Base-by-base conservation (phyloP, 2,329 filamentous ascomycete species). In the Xylariaceae sp. region DNA sequence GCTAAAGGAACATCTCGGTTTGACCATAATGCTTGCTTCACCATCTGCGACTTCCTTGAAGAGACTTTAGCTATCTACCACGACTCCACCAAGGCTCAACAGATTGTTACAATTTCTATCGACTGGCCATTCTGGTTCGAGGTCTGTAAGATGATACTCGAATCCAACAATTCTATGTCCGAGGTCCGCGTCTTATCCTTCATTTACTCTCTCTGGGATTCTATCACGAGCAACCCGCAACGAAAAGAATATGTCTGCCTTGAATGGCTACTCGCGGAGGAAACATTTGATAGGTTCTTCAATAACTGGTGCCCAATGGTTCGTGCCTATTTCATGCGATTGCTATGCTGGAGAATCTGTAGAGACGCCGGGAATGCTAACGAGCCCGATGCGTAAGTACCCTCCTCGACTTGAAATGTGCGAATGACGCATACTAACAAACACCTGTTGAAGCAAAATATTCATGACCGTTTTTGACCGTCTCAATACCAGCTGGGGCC, bases 261-360 rank as follows among this genome's bases (percentile, higher is more conserved):
- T 22, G 80, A 82, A 19, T 91, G 93, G 73, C 69, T 96, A 32
- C 70, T 96, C 11, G 77, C 83, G 6, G 83, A 86, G 43, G 75
- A 83, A 21, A 78, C 85, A 2, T 95, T 95, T 63, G 82, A 87
- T 60, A 81, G 80, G 49, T 83, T 89, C 50, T 96, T 95, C 68
- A 92, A 86, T 60, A 89, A 95, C 60, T 95, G 91, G 90, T 95
- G 88, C 60, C 89, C 91, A 0, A 95, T 95, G 91, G 88, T 95
- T 19, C 80, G 91, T 49, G 86, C 89, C 12, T 96, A 95, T 65
- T 96, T 85, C 63, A 93, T 95, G 79, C 87, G 91, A 37, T 70
- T 96, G 40, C 67, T 95, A 19, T 95, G 89, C 67, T 96, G 91
- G 91, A 81, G 90, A 48, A 73, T 96, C 38, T 92, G 86, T 53